Evolutionary conservation across 371 early-diverging fungal genomes (phyloP).

Genomic region (Mucor lusitanicus): DNA sequence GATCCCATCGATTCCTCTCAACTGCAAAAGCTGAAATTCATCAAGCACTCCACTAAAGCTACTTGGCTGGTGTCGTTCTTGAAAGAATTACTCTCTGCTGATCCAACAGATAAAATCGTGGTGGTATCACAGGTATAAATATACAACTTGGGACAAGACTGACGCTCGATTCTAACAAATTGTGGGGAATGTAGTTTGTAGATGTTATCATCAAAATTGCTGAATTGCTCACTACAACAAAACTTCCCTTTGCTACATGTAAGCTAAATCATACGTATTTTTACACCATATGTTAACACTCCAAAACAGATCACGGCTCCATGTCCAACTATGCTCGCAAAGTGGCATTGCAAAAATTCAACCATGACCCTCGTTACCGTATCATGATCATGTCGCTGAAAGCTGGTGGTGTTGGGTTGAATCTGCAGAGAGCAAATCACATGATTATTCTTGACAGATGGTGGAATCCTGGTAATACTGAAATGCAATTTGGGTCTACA

Average conservation of each 20-base stretch:
- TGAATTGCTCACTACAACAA: slow-evolving; percentile 15
- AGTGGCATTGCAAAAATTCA: slow-evolving; percentile 32
- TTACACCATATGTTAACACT: too few species aligned
- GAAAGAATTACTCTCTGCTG: slow-evolving; percentile 7
- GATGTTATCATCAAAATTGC: slow-evolving; percentile 33
- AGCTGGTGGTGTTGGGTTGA: slow-evolving; percentile 48
- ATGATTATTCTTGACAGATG: slow-evolving; percentile 51
- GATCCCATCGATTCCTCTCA: slow-evolving; percentile 30
- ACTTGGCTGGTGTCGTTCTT: slow-evolving; percentile 35
- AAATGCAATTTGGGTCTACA: background rate
- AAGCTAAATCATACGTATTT: slow-evolving; percentile 9
- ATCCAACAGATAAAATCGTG: slow-evolving; percentile 36
- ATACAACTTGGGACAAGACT: background rate
- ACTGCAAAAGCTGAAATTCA: slow-evolving; percentile 29
- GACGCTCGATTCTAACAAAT: background rate
- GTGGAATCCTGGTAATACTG: slow-evolving; percentile 47
- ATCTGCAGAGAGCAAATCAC: slow-evolving; percentile 47
- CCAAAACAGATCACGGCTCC: slow-evolving; percentile 35
- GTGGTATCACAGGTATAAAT: slow-evolving; percentile 41
- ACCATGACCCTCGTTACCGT: slow-evolving; percentile 28
- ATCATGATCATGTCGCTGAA: slow-evolving; percentile 46
- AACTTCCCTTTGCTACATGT: slow-evolving; percentile 31
- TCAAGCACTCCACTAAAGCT: slow-evolving; percentile 40
- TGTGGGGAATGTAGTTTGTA: slow-evolving; percentile 23
- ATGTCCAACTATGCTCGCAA: slow-evolving; percentile 23